Evolutionary conservation across 192 early-diverging fungal species (phyloP).

Genomic region (Linnemannia zychae): DNA sequence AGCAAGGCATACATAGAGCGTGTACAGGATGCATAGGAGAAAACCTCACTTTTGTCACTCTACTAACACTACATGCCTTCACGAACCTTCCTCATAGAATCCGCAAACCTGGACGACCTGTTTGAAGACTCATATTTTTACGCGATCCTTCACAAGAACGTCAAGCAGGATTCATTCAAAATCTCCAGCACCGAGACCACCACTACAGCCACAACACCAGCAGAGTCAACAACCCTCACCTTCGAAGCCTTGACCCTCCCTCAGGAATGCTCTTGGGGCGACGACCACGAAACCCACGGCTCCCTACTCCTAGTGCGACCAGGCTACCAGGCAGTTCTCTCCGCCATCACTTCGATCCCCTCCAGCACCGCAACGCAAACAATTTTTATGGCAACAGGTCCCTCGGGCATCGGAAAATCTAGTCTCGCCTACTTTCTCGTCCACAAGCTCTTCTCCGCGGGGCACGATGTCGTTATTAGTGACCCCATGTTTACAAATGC

Average conservation of each 20-base stretch:
- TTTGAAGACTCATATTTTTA: conserved; percentile 50
- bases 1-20: no score
- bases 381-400: conserved; percentile 38
- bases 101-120: conserved; percentile 44
- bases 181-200: neutral
- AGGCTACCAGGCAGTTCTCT: conserved; percentile 31
- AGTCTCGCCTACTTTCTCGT: conserved; percentile 41
- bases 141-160: conserved; percentile 30
- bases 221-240: neutral
- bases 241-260: conserved; percentile 36
- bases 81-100: conserved; percentile 9
- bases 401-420: conserved; percentile 35
- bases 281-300: conserved; percentile 42
- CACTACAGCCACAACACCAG: neutral
- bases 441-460: conserved; percentile 29
- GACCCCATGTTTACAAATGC: conserved; percentile 57
- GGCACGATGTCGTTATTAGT: conserved; percentile 47
- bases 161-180: conserved; percentile 19
- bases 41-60: neutral
- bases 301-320: conserved; percentile 27
- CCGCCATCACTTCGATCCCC: conserved; percentile 14
- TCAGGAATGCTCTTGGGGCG: conserved; percentile 40
- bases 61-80: neutral
- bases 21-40: no score
- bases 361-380: neutral